Base-by-base conservation (phyloP, 495 filamentous ascomycete genomes). In the Neurospora sp. region DNA sequence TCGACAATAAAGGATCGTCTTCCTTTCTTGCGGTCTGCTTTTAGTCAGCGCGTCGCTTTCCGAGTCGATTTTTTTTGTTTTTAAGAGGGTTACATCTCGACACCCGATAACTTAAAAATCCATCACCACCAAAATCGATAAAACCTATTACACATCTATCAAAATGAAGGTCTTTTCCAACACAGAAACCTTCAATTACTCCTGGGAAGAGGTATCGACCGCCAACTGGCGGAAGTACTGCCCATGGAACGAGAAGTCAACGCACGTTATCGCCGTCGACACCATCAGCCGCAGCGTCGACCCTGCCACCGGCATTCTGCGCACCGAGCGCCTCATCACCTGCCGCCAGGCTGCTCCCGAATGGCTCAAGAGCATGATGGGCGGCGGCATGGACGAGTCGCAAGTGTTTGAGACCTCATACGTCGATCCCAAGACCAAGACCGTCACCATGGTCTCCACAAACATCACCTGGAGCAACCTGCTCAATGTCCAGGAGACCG, bases 201-300 rank as follows among this genome's bases (percentile, higher is more conserved):
- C 94, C 37, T 99, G 96, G 95, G 91, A 94, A 76, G 96, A 98
- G 81, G 96, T 98, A 41, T 97, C 94, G n/a, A 93, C 93, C n/a
- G 93, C 92, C 76, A 99, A 98, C 87, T 99, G 96, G 96, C 90
- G 90, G 69, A 99, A 99, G 82, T 99, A 99, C 85, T 96, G 93
- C 81, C 94, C 94, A 40, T 98, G 96, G 96, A 99, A 99, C 83
- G 89, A 97, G 75, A 94, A 96, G 81, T 92, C 91, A 1, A 92
- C 92, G 38, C 96, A 99, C 81, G 96, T 99, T 68, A 87, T 97
- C 71, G 94, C 92, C 75, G 96, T 98, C 73, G 96, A 99, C 83
- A 98, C 95, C 4, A 80, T 99, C 71, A 91, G 90, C 47, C 90
- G 96, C 44, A 80, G 78, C n/a, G 87, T 98, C 70, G 96, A 99